Conservation (phyloP, 2,329 filamentous ascomycete genomes). For the Penicillium sclerotiorum region DNA sequence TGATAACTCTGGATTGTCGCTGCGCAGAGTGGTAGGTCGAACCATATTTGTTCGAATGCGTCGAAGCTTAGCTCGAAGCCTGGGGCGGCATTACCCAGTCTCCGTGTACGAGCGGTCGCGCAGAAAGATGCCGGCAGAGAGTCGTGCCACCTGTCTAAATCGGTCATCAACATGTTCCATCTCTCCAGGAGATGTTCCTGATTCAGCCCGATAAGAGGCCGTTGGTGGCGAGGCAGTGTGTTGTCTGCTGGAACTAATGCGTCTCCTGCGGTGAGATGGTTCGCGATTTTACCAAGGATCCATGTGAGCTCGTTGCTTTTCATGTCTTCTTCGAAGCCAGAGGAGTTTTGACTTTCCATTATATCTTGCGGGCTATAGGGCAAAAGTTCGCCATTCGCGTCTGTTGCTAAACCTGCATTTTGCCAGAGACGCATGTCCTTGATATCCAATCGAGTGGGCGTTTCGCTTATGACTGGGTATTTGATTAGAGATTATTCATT, state of each 20-base stretch:
- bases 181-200: conserved; percentile 32
- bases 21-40: conserved; percentile 56
- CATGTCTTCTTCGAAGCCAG: conserved; percentile 15
- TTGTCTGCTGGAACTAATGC: conserved; percentile 10
- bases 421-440: conserved; percentile 21
- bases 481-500: not conserved
- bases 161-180: conserved; percentile 55
- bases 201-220: conserved; percentile 11
- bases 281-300: conserved; percentile 21
- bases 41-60: conserved; percentile 17
- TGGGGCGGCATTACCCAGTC: not conserved
- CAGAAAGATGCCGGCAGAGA: conserved; percentile 57
- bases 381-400: conserved; percentile 6
- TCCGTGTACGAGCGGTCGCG: conserved; percentile 50
- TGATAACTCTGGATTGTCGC: conserved; percentile 64
- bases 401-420: conserved; percentile 16
- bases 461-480: conserved; percentile 18
- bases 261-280: conserved; percentile 19
- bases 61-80: conserved; percentile 2
- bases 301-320: conserved; percentile 19
- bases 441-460: conserved; percentile 16
- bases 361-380: conserved; percentile 2
- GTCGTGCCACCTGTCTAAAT: conserved; percentile 57
- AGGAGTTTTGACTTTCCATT: conserved; percentile 5
- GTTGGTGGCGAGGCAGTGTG: conserved; percentile 8